Conservation (phyloP, 1,139 yeast genomes). For the Geotrichum bryndzae region DNA sequence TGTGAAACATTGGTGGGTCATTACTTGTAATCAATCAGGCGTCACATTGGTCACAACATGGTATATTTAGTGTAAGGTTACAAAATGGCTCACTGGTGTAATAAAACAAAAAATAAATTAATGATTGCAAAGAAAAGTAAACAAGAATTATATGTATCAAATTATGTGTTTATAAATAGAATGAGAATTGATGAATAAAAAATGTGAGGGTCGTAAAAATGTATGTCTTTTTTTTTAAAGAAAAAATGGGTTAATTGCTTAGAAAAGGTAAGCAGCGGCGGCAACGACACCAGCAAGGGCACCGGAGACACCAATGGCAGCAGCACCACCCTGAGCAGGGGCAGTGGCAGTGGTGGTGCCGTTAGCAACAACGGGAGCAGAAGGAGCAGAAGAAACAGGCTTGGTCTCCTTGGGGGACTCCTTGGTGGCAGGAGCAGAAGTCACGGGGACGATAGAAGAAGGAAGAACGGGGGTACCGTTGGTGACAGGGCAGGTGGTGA, state of each 20-base stretch:
- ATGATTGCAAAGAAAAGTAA: not conserved
- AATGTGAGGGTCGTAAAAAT: not conserved
- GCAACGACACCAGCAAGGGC: constrained; percentile 37
- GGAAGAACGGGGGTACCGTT: constrained; percentile 27
- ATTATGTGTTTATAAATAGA: constrained; percentile 1
- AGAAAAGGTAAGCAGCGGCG: constrained; percentile 34
- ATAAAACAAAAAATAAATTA: not conserved
- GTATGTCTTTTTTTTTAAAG: not conserved
- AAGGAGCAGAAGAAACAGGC: constrained; percentile 17
- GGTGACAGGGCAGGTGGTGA: constrained; percentile 38
- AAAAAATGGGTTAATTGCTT: not conserved
- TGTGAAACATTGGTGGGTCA: too few species aligned
- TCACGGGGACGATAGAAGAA: constrained; percentile 20
- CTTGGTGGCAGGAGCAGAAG: constrained; percentile 12
- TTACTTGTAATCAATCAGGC: too few species aligned
- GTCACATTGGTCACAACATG: not conserved
- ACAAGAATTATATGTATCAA: not conserved
- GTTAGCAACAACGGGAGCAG: not conserved
- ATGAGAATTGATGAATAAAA: not conserved
- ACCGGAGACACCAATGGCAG: constrained; percentile 31
- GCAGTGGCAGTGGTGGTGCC: constrained; percentile 14
- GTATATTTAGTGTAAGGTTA: too few species aligned
- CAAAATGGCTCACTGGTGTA: too few species aligned
- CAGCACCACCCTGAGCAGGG: constrained; percentile 24
- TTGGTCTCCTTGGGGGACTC: constrained; percentile 4